Evolutionary conservation across 2,329 filamentous ascomycete species (phyloP), one percentile per base, ranked within the genome.

Genomic region (Cordyceps tenuipes): DNA sequence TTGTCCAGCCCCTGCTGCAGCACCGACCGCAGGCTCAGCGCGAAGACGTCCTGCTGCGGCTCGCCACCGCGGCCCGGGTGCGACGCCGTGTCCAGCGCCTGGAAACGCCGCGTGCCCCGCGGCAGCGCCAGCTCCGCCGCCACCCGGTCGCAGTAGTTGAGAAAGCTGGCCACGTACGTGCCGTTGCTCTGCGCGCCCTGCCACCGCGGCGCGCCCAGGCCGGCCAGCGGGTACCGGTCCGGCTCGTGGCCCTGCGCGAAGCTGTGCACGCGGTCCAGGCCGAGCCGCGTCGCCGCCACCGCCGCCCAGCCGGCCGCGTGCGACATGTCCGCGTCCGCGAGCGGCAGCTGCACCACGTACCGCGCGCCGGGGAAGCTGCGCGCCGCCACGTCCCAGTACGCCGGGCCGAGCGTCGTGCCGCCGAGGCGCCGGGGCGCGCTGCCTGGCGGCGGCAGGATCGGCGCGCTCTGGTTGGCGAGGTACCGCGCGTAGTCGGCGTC

Each of bases 181-280:
- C 67, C 66, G 57, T 73, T 74, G 46, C 52, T 62, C n/a, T 71
- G 64, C 1, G 36, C 67, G n/a, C 70, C 71, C 54, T 72, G 72
- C 57, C 69, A 74, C 9, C 66, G 61, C 4, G 72, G 72, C 1
- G 72, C 72, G 5, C 67, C 66, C 1, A 73, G 64, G 58, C 62
- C 69, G 8, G 7, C 8, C 10, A 62, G 65, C 12, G 64, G 59
- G 62, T 74, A 75, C 7, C 71, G 65, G 58, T 74, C 66, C 3
- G 71, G 64, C 61, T 74, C 72, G 43, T 74, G 73, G 13, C 72
- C 72, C 2, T 68, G 66, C 62, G 73, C 70, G 36, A 74, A 72
- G 5, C 70, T 69, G 54, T 72, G 70, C n/a, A 74, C 72, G 19
- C 64, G 66, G 47, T 69, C 68, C 7, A 70, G 36, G 4, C 70